phyloP scores from a whole-genome alignment of 2,329 filamentous ascomycete species.

The Cercospora nicotianae region DNA sequence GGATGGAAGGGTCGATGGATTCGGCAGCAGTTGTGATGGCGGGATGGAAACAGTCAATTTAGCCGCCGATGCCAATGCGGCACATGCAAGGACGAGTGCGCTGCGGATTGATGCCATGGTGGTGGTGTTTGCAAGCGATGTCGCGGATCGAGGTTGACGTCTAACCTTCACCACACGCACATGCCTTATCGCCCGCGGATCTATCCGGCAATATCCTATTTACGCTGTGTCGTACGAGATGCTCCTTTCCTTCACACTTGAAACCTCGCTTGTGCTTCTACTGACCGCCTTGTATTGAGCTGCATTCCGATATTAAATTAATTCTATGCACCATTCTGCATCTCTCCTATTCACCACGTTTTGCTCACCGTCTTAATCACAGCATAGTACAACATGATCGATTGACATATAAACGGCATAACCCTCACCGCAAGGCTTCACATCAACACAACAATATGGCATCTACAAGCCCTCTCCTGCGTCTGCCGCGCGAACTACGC shows the following conservation, averaged over 20 bases:
- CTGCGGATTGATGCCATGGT: slow-evolving; percentile 13
- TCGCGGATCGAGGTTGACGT: not conserved
- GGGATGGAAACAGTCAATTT: slow-evolving; percentile 56
- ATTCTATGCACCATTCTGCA: slow-evolving; percentile 1
- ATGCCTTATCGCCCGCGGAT: slow-evolving; percentile 2
- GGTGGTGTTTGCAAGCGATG: not conserved
- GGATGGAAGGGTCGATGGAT: slow-evolving; percentile 51
- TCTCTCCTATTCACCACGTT: not conserved
- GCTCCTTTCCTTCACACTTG: slow-evolving; percentile 9
- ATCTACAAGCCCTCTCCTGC: slow-evolving; percentile 17
- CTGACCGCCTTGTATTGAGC: slow-evolving; percentile 8
- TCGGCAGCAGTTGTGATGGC: slow-evolving; percentile 43
- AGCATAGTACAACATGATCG: not conserved
- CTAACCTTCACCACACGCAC: not conserved
- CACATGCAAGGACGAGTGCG: slow-evolving; percentile 22
- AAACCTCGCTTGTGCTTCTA: slow-evolving; percentile 5
- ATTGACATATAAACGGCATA: not conserved
- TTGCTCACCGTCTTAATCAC: not conserved
- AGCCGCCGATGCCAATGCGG: slow-evolving; percentile 41
- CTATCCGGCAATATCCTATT: not conserved
- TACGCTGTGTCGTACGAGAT: slow-evolving; percentile 7
- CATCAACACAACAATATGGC: slow-evolving; percentile 9
- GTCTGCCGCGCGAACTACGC: slow-evolving; percentile 30
- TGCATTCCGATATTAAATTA: slow-evolving; percentile 3
- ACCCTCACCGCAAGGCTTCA: not conserved